Evolutionary conservation across 2,329 filamentous ascomycete species (phyloP).

Genomic region (Botrytis galanthina): DNA sequence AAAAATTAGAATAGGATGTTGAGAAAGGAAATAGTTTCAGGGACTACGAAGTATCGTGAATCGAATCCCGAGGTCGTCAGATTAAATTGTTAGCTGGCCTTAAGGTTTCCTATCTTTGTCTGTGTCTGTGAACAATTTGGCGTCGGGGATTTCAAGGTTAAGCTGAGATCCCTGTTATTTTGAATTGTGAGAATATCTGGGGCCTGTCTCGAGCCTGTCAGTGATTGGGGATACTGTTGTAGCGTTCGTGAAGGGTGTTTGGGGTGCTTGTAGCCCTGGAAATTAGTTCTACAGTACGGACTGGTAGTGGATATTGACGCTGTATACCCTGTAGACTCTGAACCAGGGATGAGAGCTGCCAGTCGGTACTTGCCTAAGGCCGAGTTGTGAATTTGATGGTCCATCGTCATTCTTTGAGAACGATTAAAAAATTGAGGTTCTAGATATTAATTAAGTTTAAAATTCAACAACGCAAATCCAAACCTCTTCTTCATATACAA

Average conservation of each 20-base stretch:
- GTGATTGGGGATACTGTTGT: not conserved
- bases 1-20: not conserved
- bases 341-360: not conserved
- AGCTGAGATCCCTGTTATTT: slow-evolving; percentile 7
- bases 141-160: not conserved
- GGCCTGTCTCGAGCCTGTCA: not conserved
- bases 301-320: not conserved
- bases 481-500: not conserved
- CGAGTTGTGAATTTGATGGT: not conserved
- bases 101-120: not conserved
- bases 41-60: not conserved
- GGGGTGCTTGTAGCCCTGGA: not conserved
- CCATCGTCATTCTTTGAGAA: not conserved
- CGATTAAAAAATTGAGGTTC: not conserved
- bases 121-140: slow-evolving; percentile 1
- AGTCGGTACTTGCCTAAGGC: slow-evolving; percentile 7
- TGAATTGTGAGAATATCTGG: not conserved
- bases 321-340: not conserved
- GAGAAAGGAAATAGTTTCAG: not conserved
- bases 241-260: not conserved
- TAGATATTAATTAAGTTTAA: not conserved
- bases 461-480: not conserved
- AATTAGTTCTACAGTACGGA: not conserved
- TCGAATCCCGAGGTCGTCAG: not conserved
- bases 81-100: slow-evolving; percentile 13